phyloP scores from a whole-genome alignment of 345 rosid species.

The Excoecaria agallocha region DNA sequence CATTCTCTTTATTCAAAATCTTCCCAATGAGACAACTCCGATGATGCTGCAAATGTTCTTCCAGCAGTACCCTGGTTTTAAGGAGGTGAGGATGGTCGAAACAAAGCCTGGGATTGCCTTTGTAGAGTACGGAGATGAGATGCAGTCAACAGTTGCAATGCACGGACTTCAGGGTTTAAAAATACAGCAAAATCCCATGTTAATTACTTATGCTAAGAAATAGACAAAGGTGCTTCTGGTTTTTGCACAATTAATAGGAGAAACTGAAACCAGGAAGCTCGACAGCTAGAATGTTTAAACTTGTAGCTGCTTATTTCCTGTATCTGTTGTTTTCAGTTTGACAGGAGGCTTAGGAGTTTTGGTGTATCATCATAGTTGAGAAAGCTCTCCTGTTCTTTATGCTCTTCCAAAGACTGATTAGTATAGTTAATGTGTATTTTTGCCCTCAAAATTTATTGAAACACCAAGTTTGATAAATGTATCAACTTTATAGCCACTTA shows the following conservation, averaged over 20 bases:
- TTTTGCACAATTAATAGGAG: not conserved
- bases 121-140: constrained; percentile 82
- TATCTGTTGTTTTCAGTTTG: not conserved
- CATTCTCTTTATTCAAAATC: constrained; percentile 90
- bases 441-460: not conserved
- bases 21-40: constrained; percentile 79
- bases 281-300: not conserved
- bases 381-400: not conserved
- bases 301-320: constrained; percentile 4
- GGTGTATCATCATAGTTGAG: not conserved
- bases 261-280: not conserved
- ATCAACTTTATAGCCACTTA: too few relatives aligned
- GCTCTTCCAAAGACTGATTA: not conserved
- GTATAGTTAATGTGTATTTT: not conserved
- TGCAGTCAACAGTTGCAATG: constrained; percentile 87
- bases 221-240: constrained; percentile 31
- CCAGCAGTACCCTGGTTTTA: constrained; percentile 68
- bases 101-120: constrained; percentile 98
- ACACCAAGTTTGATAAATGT: not conserved
- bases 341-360: not conserved
- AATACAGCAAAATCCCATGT: constrained; percentile 73
- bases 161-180: constrained; percentile 79
- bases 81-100: constrained; percentile 97
- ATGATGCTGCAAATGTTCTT: constrained; percentile 80
- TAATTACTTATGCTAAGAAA: constrained; percentile 88